phyloP scores from a whole-genome alignment of 768 basidiomycete genomes.

The Trametes maxima region DNA sequence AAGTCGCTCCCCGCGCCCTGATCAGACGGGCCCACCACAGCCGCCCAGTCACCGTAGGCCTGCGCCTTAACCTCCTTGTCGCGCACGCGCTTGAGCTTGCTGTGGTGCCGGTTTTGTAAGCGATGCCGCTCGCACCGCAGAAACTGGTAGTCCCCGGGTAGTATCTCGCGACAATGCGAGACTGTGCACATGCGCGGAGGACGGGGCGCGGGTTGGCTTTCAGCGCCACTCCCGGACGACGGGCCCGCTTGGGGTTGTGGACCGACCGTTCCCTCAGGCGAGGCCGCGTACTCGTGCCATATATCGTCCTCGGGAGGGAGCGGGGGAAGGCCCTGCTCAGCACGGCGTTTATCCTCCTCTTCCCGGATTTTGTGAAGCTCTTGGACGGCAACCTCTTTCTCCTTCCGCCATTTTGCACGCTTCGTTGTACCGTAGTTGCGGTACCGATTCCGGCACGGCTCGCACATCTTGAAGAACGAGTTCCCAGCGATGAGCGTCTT shows the following conservation, averaged over 20 bases:
- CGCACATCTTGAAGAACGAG: conserved; percentile 32
- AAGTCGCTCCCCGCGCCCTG: neutral
- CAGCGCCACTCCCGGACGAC: neutral
- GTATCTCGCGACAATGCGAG: conserved; percentile 55
- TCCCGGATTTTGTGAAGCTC: conserved; percentile 41
- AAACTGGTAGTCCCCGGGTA: conserved; percentile 49
- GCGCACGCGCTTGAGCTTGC: conserved; percentile 51
- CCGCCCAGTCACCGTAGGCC: conserved; percentile 28
- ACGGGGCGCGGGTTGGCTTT: conserved; percentile 25
- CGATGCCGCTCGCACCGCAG: conserved; percentile 60
- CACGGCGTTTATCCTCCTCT: conserved; percentile 43
- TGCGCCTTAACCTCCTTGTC: conserved; percentile 49
- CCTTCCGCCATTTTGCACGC: conserved; percentile 54
- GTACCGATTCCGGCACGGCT: conserved; percentile 49
- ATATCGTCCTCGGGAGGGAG: conserved; percentile 23
- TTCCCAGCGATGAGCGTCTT: conserved; percentile 46
- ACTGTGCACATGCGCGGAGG: conserved; percentile 57
- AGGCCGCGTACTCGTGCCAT: conserved; percentile 19
- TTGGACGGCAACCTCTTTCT: conserved; percentile 44
- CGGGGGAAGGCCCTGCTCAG: conserved; percentile 41
- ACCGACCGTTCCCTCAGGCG: conserved; percentile 4
- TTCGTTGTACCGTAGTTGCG: conserved; percentile 56
- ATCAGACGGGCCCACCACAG: conserved; percentile 14
- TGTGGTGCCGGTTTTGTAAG: conserved; percentile 56
- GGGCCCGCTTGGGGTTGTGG: neutral